These are phyloP conservation scores for Nevesoporus exiguus DNA, from an alignment of 768 basidiomycete genomes.

Conservation along the genomic window DNA sequence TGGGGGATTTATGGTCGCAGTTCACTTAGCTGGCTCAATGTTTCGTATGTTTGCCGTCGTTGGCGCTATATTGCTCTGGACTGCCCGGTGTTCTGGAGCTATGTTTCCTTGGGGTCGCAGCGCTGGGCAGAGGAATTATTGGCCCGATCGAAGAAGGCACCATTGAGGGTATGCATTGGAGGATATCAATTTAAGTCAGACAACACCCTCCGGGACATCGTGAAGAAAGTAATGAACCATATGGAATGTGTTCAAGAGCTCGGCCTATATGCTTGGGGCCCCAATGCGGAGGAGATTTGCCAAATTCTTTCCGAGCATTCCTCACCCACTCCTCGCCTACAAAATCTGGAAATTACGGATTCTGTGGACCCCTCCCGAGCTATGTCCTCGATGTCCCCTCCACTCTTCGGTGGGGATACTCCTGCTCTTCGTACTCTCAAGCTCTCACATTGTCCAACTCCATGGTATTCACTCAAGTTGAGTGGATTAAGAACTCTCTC, in stretches of 20 bases:
- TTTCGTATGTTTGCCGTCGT: background rate
- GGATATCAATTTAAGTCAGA: no score
- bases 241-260: background rate
- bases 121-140: background rate
- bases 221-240: background rate
- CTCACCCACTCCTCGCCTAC: background rate
- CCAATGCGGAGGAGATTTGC: no score
- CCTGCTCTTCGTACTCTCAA: constrained; percentile 1
- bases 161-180: background rate
- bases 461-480: no score
- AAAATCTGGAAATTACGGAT: background rate
- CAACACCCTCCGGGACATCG: no score
- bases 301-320: background rate
- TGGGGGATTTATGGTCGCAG: no score
- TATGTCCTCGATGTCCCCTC: no score
- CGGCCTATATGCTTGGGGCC: background rate
- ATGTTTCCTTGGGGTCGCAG: background rate
- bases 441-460: background rate
- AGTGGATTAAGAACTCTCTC: no score
- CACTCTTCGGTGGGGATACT: background rate
- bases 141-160: background rate
- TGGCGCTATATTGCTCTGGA: background rate
- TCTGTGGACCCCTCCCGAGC: no score
- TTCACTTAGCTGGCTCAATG: background rate
- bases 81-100: background rate